Base-by-base conservation (phyloP, 768 basidiomycete genomes). In the Xerocomellus amylosporus region DNA sequence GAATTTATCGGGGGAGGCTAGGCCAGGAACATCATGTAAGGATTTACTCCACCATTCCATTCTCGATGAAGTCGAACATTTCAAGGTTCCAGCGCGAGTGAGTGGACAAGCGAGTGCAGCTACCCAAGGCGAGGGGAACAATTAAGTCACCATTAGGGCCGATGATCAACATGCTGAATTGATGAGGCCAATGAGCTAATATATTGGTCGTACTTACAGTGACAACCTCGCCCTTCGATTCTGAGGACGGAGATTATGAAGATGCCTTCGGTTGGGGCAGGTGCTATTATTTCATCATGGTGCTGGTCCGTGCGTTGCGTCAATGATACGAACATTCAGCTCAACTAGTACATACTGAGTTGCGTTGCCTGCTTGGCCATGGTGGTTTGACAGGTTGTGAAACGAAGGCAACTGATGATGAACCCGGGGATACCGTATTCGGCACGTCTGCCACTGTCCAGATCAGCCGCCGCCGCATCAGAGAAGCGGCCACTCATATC, bases 401-500 rank as follows among this genome's bases (percentile, higher is more conserved):
- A 62, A 59, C 50, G 13, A 37, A 20, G 31, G 36, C 26, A 26
- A 38, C 33, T 30, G 40, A 57, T 44, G 12, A n/a, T 20, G 40
- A 42, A n/a, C 26, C n/a, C 24, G 4, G n/a, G 39, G 38, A 8
- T 6, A 31, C 26, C 17, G 28, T 43, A 10, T 41, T 22, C 30
- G 49, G 43, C 31, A 13, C 24, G 24, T 24, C 24, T 24, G 24
- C 24, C 24, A 24, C 46, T 44, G 30, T 49, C 49, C 49, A 20
- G 42, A 51, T 51, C 31, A 40, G 43, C 31, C 7, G 24, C 31
- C 7, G 24, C 24, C 30, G 17, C 42, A 60, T 60, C 45, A 53
- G 33, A 40, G 53, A 60, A 56, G 49, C 44, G n/a, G 39, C 41
- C 15, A 8, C 34, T 31, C 37, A 19, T 47, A 55, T 47, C 40